A percentile compares a stretch with the other conserved stretches of the same genome.
phyloP scores from a whole-genome alignment of 2,329 filamentous ascomycete genomes.

The Fusarium anguioides region DNA sequence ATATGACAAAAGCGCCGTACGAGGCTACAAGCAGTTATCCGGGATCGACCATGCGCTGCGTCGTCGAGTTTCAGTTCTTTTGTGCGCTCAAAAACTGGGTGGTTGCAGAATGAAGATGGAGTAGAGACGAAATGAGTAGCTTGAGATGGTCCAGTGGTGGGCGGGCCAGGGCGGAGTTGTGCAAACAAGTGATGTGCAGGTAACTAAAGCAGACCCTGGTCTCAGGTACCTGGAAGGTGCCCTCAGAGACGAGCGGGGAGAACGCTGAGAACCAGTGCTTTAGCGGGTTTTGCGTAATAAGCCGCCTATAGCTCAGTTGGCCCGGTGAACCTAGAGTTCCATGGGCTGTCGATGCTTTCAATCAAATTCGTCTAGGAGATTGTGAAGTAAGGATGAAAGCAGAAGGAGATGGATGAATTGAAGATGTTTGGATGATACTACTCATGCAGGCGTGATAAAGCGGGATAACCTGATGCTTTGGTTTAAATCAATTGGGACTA shows the following conservation, averaged over 20 bases:
- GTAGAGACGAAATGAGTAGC: constrained; percentile 47
- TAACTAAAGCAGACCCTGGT: constrained; percentile 18
- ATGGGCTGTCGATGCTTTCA: constrained; percentile 12
- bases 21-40: constrained; percentile 27
- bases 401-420: neutral
- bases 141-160: constrained; percentile 37
- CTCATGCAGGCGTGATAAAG: constrained; percentile 18
- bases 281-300: constrained; percentile 30
- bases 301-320: constrained; percentile 19
- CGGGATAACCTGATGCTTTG: constrained; percentile 9
- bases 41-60: constrained; percentile 41
- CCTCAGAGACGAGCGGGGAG: constrained; percentile 29
- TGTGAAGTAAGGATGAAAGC: constrained; percentile 1
- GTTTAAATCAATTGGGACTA: constrained; percentile 12
- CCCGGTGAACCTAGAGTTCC: constrained; percentile 26
- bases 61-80: constrained; percentile 35
- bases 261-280: constrained; percentile 33
- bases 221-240: constrained; percentile 35
- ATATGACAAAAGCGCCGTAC: constrained; percentile 26
- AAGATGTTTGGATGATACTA: neutral
- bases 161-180: constrained; percentile 36
- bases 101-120: constrained; percentile 45
- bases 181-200: constrained; percentile 33
- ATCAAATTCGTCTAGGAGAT: constrained; percentile 5
- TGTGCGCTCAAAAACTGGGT: constrained; percentile 44